phyloP scores from a whole-genome alignment of 768 basidiomycete genomes.

The Pleurotus sapidus region DNA sequence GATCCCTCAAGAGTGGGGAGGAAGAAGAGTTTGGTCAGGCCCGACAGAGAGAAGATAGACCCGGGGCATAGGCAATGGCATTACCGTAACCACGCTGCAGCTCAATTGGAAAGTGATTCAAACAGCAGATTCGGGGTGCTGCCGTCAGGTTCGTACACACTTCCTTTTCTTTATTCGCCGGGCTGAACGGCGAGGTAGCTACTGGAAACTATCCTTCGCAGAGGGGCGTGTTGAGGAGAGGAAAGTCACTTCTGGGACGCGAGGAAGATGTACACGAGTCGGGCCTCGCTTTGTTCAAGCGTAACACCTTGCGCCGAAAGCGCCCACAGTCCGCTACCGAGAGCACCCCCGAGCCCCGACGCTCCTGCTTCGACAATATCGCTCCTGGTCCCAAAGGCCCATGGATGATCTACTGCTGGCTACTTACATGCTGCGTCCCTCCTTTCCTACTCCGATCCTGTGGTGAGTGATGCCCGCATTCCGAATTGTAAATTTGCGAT shows the following conservation, averaged over 20 bases:
- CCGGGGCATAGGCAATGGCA: conserved; percentile 93
- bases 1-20: conserved; percentile 58
- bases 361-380: conserved; percentile 37
- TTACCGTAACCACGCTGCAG: conserved; percentile 79
- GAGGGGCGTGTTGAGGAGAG: conserved; percentile 63
- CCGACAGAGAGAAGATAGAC: conserved; percentile 96
- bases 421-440: conserved; percentile 85
- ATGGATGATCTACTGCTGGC: conserved; percentile 94
- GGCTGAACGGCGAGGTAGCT: conserved; percentile 31
- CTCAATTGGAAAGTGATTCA: conserved; percentile 71
- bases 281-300: conserved; percentile 88
- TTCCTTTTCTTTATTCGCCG: conserved; percentile 10
- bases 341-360: conserved; percentile 31
- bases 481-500: neutral
- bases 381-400: conserved; percentile 87
- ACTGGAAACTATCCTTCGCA: conserved; percentile 77
- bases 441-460: conserved; percentile 70
- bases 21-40: conserved; percentile 90
- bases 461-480: conserved; percentile 48
- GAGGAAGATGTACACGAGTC: conserved; percentile 92
- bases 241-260: conserved; percentile 84
- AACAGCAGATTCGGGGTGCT: conserved; percentile 61
- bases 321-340: conserved; percentile 44
- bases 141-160: conserved; percentile 71
- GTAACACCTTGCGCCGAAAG: conserved; percentile 77